Conservation (phyloP, 257 asterid genomes). For the Paraleonurus japonicus region DNA sequence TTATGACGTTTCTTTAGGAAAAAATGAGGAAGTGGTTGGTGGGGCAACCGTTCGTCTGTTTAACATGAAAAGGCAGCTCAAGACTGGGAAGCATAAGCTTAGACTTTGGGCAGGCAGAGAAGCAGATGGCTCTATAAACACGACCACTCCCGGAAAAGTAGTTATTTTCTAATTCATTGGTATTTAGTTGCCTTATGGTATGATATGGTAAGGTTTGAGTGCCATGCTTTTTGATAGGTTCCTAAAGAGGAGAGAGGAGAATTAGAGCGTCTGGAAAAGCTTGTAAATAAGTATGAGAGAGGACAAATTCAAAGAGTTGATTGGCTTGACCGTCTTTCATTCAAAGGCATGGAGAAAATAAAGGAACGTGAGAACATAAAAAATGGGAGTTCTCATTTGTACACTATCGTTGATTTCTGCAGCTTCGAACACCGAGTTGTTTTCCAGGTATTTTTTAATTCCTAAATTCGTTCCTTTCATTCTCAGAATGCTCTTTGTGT, state of each 20-base stretch:
- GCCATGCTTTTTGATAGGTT: conserved; percentile 51
- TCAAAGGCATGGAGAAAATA: conserved; percentile 89
- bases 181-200: background rate
- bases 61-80: conserved; percentile 84
- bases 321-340: conserved; percentile 96
- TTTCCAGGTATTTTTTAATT: conserved; percentile 65
- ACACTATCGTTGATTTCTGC: conserved; percentile 79
- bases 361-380: conserved; percentile 73
- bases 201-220: conserved; percentile 10
- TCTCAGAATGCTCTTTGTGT: background rate
- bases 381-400: conserved; percentile 86
- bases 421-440: conserved; percentile 98
- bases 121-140: conserved; percentile 89
- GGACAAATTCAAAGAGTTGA: conserved; percentile 98
- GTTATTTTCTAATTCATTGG: background rate
- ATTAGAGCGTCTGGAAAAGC: conserved; percentile 93
- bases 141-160: conserved; percentile 96
- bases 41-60: conserved; percentile 96
- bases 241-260: conserved; percentile 98
- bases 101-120: conserved; percentile 87
- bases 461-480: conserved; percentile 9
- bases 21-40: conserved; percentile 70
- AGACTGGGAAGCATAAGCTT: conserved; percentile 93
- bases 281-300: conserved; percentile 88
- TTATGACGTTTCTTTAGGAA: conserved; percentile 82